phyloP scores from a whole-genome alignment of 108 stramenopile species.

The Seminavis robusta region DNA sequence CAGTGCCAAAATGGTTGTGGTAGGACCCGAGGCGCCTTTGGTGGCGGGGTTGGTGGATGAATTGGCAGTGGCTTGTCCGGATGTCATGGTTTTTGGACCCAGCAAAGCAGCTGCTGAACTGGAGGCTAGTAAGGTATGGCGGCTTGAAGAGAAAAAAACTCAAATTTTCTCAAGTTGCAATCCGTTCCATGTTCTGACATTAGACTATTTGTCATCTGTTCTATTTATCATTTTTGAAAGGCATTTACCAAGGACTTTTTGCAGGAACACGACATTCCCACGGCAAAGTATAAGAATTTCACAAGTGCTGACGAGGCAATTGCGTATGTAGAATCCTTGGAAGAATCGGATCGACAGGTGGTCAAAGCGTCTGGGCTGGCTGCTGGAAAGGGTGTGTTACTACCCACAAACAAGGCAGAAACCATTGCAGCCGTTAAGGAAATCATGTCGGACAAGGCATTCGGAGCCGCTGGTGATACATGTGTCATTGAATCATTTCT shows the following conservation, averaged over 20 bases:
- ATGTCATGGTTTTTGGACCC: conserved; percentile 95
- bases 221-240: too few species aligned
- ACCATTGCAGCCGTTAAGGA: conserved; percentile 89
- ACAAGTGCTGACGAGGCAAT: conserved; percentile 79
- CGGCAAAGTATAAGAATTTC: conserved; percentile 93
- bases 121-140: conserved; percentile 90
- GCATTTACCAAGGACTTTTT: conserved; percentile 99
- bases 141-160: background rate
- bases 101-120: conserved; percentile 88
- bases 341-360: conserved; percentile 86
- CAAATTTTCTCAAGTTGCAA: too few species aligned
- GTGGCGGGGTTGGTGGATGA: conserved; percentile 93
- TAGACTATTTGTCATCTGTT: too few species aligned
- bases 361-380: conserved; percentile 99
- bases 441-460: conserved; percentile 94
- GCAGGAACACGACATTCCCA: conserved; percentile 88
- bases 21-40: conserved; percentile 96
- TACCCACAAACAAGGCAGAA: conserved; percentile 87
- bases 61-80: conserved; percentile 62
- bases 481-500: conserved; percentile 98
- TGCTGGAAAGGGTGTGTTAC: conserved; percentile 97
- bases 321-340: conserved; percentile 74
- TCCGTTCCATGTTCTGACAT: too few species aligned
- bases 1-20: conserved; percentile 83
- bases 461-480: conserved; percentile 93